A percentile compares a stretch with the other conserved stretches of the same genome.
Evolutionary conservation across 345 rosid species (phyloP).

Genomic region (Hibiscus syriacus): DNA sequence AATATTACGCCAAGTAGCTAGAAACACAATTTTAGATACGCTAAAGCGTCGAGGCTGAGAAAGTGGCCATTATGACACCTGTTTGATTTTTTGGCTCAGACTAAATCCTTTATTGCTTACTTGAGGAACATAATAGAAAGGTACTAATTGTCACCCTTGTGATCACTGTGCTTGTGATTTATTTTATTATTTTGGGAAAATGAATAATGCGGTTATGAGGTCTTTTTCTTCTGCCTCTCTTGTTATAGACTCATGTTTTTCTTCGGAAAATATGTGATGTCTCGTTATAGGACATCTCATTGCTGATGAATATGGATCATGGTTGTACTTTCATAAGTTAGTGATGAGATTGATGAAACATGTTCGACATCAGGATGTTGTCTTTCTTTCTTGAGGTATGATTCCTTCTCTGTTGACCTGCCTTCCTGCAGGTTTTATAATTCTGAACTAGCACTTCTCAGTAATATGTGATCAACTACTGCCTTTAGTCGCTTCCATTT

Average conservation of each 20-base stretch:
- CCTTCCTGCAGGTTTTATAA: background rate
- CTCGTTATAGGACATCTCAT: too few relatives aligned
- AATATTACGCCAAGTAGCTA: conserved; percentile 53
- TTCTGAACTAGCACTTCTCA: background rate
- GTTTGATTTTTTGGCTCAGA: too few relatives aligned
- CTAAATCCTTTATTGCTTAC: conserved; percentile 3
- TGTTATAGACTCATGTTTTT: background rate
- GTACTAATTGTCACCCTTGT: background rate
- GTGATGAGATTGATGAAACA: background rate
- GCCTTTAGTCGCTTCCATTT: background rate
- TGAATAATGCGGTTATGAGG: background rate
- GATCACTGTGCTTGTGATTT: background rate
- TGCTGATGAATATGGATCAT: background rate
- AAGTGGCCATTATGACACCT: too few relatives aligned
- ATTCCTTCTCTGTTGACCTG: background rate
- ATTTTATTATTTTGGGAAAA: too few relatives aligned
- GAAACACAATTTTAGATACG: conserved; percentile 44
- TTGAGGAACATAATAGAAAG: conserved; percentile 11
- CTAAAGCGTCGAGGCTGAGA: too few relatives aligned
- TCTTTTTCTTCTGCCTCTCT: background rate
- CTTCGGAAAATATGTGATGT: background rate
- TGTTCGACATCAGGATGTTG: background rate
- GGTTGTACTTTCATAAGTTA: background rate
- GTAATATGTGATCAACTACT: background rate
- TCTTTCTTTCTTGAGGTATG: background rate